Base-by-base conservation (phyloP, 768 basidiomycete genomes). In the Lactifluus rugatus region DNA sequence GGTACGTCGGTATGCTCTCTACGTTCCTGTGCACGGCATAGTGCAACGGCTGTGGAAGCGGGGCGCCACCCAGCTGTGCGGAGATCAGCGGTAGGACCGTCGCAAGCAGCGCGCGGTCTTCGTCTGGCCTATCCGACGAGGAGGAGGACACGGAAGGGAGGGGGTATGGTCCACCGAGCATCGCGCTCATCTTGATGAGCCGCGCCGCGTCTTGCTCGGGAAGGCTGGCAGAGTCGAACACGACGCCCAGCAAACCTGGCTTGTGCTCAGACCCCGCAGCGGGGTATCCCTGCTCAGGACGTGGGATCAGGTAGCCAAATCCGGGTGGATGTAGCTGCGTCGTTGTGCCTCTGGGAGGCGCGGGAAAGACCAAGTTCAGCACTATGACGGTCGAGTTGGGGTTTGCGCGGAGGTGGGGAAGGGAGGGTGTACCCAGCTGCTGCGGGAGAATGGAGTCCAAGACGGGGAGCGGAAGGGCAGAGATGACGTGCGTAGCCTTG, bases 231-330 rank as follows among this genome's bases (percentile, higher is more conserved):
- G 89, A 89, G 69, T 98, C 95, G 71, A 97, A 97, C 11, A 97
- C 84, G 31, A 85, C 84, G 13, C 95, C 95, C 0, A 98, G 78
- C 19, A 89, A 78, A 3, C 81, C 80, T 11, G 76, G 69, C 3
- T 16, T 50, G 1, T 46, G 34, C 17, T 26, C 51, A 0, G 53
- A 19, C 2, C 34, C n/a, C 16, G 60, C 2, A 6, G 25, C 55
- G n/a, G 70, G 65, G 62, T 89, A 87, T 21, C 76, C 84, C 5
- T 69, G 69, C 32, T 71, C 72, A 0, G 87, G 83, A 16, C 93
- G 87, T 0, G 94, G 93, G 52, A 96, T 79, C 66, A 99, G 85
- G 73, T 93, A 97, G 9, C 95, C 95, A 68, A 97, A 99, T 3
- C 95, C 95, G 2, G 78, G 76, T 0, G 93, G 92, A 64, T 92